Percentiles rank a stretch among this genome's conserved stretches.
These are phyloP conservation scores for Plectosphaerella cucumerina DNA, from an alignment of 2,329 filamentous ascomycete genomes.

Conservation along the genomic window DNA sequence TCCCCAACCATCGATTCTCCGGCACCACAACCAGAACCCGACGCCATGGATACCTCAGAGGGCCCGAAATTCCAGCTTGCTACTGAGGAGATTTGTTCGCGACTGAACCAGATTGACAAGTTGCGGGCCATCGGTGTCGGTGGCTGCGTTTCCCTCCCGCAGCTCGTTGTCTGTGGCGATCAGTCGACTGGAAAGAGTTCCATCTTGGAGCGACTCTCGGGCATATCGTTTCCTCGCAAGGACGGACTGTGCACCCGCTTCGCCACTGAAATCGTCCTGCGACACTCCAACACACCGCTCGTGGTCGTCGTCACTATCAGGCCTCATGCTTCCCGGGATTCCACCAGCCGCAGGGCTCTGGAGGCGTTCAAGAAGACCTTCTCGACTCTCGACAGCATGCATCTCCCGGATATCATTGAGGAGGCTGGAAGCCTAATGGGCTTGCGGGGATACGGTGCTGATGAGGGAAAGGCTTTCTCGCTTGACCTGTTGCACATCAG, in stretches of 20 bases:
- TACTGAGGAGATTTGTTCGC: too few relatives aligned
- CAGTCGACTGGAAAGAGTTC: constrained; percentile 55
- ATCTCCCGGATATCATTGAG: constrained; percentile 5
- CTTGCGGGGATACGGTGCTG: neutral
- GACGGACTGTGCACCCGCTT: constrained; percentile 51
- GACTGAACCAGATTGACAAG: constrained; percentile 19
- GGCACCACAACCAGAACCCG: too few relatives aligned
- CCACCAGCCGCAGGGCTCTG: constrained; percentile 8
- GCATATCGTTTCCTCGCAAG: constrained; percentile 49
- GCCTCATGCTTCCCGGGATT: constrained; percentile 5
- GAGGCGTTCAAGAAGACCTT: neutral
- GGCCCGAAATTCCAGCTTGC: too few relatives aligned
- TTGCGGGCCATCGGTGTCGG: constrained; percentile 29
- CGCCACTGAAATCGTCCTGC: constrained; percentile 49
- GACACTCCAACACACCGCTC: constrained; percentile 16
- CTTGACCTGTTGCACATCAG: constrained; percentile 21
- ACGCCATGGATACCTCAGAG: too few relatives aligned
- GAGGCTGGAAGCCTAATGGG: constrained; percentile 10
- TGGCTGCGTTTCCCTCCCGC: constrained; percentile 32
- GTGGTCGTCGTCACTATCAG: constrained; percentile 17
- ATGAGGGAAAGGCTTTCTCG: constrained; percentile 7
- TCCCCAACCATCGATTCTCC: too few relatives aligned
- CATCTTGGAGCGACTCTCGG: constrained; percentile 52
- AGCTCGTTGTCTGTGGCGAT: constrained; percentile 52
- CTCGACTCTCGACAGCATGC: neutral